phyloP scores from a whole-genome alignment of 805 yeast species.

The Barnettozyma wickerhamii region DNA sequence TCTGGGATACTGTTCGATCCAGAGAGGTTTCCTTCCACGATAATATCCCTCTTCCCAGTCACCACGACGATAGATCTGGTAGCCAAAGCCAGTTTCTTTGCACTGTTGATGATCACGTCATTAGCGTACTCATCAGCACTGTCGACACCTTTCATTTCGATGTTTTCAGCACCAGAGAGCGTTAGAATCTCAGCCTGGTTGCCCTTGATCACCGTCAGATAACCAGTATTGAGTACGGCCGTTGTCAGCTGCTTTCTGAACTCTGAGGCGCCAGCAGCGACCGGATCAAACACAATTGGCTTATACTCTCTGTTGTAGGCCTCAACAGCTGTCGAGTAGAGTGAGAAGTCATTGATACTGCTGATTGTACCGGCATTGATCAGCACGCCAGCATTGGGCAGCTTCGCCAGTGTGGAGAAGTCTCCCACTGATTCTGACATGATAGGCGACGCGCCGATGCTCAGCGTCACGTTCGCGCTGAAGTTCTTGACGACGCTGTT shows the following conservation, averaged over 20 bases:
- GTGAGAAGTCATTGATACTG: constrained; percentile 15
- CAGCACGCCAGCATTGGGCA: constrained; percentile 53
- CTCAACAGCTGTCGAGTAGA: constrained; percentile 45
- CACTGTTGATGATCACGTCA: constrained; percentile 34
- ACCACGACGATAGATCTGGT: constrained; percentile 61
- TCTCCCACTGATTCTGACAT: constrained; percentile 78
- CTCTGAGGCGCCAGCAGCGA: constrained; percentile 82
- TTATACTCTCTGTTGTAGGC: constrained; percentile 52
- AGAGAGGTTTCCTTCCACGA: constrained; percentile 40
- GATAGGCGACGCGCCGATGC: constrained; percentile 82
- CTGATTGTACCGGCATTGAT: constrained; percentile 71
- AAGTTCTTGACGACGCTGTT: constrained; percentile 85
- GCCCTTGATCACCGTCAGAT: constrained; percentile 71
- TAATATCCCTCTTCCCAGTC: constrained; percentile 57
- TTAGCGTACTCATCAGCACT: constrained; percentile 25
- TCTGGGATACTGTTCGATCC: constrained; percentile 21
- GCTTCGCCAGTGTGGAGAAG: constrained; percentile 56
- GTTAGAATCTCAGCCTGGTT: constrained; percentile 75
- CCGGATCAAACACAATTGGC: constrained; percentile 84
- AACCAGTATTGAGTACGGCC: constrained; percentile 50
- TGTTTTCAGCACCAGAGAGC: constrained; percentile 43
- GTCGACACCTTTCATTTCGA: constrained; percentile 73
- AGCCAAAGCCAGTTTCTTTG: constrained; percentile 43
- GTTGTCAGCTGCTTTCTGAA: constrained; percentile 48
- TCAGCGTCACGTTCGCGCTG: constrained; percentile 81